These are phyloP conservation scores for Moringa oleifera DNA, from an alignment of 345 rosid species.

Conservation along the genomic window DNA sequence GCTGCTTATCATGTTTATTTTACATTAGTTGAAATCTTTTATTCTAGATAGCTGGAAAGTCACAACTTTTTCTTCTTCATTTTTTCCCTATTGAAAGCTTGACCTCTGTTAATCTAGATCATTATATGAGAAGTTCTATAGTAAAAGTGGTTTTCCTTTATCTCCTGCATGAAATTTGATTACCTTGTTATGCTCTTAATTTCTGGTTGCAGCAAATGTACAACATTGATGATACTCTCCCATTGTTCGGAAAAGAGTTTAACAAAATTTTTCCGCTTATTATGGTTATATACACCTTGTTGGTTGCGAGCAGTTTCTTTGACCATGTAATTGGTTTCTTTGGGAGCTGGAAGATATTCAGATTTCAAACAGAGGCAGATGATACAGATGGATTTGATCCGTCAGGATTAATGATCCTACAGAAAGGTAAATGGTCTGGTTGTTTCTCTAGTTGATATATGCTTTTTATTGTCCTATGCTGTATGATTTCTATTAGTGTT, in stretches of 20 bases:
- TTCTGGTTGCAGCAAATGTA: constrained; percentile 85
- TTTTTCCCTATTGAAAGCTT: no score
- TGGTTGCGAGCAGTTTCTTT: constrained; percentile 94
- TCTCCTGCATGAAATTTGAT: constrained; percentile 3
- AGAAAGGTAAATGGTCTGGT: no score
- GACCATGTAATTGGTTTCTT: constrained; percentile 80
- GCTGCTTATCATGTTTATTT: no score
- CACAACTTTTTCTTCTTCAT: no score
- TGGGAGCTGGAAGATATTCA: constrained; percentile 91
- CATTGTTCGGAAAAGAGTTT: constrained; percentile 77
- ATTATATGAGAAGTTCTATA: neutral
- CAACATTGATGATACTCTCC: constrained; percentile 75
- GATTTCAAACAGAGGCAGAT: constrained; percentile 78
- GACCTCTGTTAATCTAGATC: no score
- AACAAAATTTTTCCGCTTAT: constrained; percentile 94
- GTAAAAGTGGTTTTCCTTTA: neutral
- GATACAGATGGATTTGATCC: constrained; percentile 92
- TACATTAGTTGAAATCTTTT: no score
- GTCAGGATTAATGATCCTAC: constrained; percentile 84
- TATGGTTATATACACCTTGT: constrained; percentile 87
- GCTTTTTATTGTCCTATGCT: neutral
- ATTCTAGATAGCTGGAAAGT: no score
- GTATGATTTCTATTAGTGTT: neutral
- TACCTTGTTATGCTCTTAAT: constrained; percentile 4
- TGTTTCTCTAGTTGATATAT: no score